Conservation (phyloP, 2,329 filamentous ascomycete species). For the Aspergillus intermedius region DNA sequence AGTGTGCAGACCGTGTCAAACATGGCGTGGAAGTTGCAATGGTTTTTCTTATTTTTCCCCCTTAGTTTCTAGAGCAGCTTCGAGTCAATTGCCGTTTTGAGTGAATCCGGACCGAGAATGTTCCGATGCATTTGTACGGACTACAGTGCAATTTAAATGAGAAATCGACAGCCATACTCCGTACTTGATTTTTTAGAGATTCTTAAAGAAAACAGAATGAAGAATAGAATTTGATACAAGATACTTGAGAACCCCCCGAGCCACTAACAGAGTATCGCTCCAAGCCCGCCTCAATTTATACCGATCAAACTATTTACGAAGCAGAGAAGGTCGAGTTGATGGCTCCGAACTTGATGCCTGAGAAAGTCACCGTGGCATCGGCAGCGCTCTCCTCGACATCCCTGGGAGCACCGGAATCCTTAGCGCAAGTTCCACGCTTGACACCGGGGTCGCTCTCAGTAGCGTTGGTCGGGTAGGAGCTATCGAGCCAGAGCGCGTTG, state of each 20-base stretch:
- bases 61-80: conserved; percentile 2
- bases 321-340: conserved; percentile 46
- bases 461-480: conserved; percentile 50
- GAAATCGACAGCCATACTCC: too few relatives aligned
- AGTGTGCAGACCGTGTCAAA: conserved; percentile 89
- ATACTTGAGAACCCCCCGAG: too few relatives aligned
- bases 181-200: too few relatives aligned
- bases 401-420: conserved; percentile 45
- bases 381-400: conserved; percentile 44
- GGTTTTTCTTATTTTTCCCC: not conserved
- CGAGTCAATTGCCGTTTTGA: conserved; percentile 5
- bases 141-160: not conserved
- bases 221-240: too few relatives aligned
- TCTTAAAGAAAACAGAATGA: too few relatives aligned
- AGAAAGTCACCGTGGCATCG: conserved; percentile 49
- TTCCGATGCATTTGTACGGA: conserved; percentile 7
- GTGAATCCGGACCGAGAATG: conserved; percentile 16
- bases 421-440: conserved; percentile 50
- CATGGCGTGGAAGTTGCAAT: conserved; percentile 46
- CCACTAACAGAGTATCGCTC: too few relatives aligned
- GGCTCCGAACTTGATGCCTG: conserved; percentile 54
- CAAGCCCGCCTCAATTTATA: not conserved
- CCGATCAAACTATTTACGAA: not conserved
- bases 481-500: conserved; percentile 70
- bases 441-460: conserved; percentile 41